Percentiles rank a stretch among this genome's conserved stretches.
phyloP scores from a whole-genome alignment of 805 yeast genomes.

The Monosporozyma solicola region DNA sequence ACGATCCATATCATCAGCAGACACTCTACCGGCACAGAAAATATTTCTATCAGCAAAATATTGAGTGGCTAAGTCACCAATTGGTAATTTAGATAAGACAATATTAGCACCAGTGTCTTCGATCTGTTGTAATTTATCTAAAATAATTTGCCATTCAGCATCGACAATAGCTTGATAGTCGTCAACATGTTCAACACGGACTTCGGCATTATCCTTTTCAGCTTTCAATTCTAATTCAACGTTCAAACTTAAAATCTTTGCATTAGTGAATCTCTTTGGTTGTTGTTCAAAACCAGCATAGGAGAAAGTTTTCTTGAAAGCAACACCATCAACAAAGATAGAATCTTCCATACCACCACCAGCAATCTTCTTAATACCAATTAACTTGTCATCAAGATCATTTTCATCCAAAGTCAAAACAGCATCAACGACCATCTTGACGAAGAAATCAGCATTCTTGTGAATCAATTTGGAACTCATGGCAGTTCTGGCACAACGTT shows the following conservation, averaged over 20 bases:
- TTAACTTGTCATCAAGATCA: conserved; percentile 78
- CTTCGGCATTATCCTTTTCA: conserved; percentile 98
- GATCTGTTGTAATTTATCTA: conserved; percentile 76
- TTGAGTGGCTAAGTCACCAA: conserved; percentile 98
- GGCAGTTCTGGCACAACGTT: conserved; percentile 92
- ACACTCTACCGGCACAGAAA: conserved; percentile 95
- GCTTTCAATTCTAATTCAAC: conserved; percentile 95
- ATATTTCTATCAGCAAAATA: conserved; percentile 92
- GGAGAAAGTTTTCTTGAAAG: conserved; percentile 92
- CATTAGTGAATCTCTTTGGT: conserved; percentile 74
- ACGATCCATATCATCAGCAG: conserved; percentile 83
- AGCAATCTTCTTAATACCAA: conserved; percentile 89
- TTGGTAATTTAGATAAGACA: conserved; percentile 88
- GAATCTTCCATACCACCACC: conserved; percentile 98
- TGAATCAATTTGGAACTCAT: conserved; percentile 93
- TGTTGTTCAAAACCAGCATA: conserved; percentile 99
- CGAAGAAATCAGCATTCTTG: conserved; percentile 79
- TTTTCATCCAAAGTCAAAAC: conserved; percentile 77
- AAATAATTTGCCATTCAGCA: conserved; percentile 97
- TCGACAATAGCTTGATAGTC: conserved; percentile 96
- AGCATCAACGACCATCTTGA: conserved; percentile 95
- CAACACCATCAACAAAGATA: conserved; percentile 83
- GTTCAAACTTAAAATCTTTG: conserved; percentile 76
- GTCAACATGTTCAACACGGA: conserved; percentile 83
- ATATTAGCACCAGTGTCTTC: conserved; percentile 83